Evolutionary conservation across 768 basidiomycete species (phyloP).

Genomic region (Rhodosporidiobolus odoratus): DNA sequence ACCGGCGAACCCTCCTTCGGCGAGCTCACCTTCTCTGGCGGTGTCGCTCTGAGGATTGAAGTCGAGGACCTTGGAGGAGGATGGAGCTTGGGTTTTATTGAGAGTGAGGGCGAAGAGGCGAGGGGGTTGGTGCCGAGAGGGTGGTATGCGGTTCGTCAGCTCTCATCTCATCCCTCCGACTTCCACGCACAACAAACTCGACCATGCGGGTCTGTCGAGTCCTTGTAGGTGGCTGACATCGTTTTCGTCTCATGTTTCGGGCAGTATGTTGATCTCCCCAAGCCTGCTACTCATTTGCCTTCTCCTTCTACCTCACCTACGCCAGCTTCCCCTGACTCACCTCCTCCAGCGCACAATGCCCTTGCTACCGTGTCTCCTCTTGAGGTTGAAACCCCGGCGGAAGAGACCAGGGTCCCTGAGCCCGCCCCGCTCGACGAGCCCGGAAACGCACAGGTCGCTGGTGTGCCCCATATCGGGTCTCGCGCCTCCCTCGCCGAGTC

Average conservation of each 20-base stretch:
- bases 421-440: no score
- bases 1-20: conserved; percentile 19
- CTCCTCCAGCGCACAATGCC: background rate
- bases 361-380: background rate
- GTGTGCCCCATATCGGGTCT: no score
- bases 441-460: no score
- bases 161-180: background rate
- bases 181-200: background rate
- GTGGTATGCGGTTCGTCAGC: conserved; percentile 23
- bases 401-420: no score
- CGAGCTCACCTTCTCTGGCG: conserved; percentile 21
- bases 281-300: no score
- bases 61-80: conserved; percentile 30
- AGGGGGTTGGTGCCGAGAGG: conserved; percentile 34
- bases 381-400: no score
- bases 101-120: conserved; percentile 14
- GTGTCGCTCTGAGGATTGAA: conserved; percentile 15
- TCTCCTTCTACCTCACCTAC: background rate
- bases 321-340: background rate
- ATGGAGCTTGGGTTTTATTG: conserved; percentile 30
- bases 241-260: background rate
- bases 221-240: no score
- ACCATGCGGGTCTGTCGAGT: no score
- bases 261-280: conserved; percentile 16
- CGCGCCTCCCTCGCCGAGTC: no score